Base-by-base conservation (phyloP, 2,329 filamentous ascomycete species). In the Aureobasidium uvarum region DNA sequence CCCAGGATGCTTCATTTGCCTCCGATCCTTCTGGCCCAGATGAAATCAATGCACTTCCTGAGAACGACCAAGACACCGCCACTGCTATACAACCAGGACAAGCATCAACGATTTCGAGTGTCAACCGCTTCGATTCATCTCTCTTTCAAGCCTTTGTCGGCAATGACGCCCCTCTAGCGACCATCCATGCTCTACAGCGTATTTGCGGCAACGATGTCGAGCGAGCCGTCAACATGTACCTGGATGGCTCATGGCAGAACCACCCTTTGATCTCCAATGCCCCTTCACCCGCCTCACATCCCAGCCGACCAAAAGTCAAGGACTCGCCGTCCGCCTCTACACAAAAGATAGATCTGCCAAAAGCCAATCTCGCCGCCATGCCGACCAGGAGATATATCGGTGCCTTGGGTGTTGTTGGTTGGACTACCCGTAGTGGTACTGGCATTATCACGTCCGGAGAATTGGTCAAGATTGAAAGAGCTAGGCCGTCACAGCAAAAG, bases 331-430 rank as follows among this genome's bases (percentile, higher is more conserved):
- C 25, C 39, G 45, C 60, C 56, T 63, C 54, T 65, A 25, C 62
- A 38, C 52, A 64, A 25, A 23, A 67, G n/a, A 55, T 64, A 7
- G 46, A 59, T 1, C 48, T 64, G 20, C 51, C 64, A 59, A 31
- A 36, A 14, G 54, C 25, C 43, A 43, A 56, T 23, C 52, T 74
- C 18, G 62, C 71, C 51, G 70, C 71, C 14, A 85, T 83, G 80
- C 87, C 87, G 0, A 71, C 77, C 1, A 82, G 81, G 70, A 80
- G 95, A 72, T 99, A 98, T 72, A 85, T 98, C 67, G 95, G 95
- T 20, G 91, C 92, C 0, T 95, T 98, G 76, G 95, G 95, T 10
- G 92, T 91, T 5, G 91, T 89, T 63, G 95, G 89, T 5, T 99
- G 95, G 95, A 88, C 91, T 6, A 98, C 94, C 3, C 86, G 88